These are phyloP conservation scores for Vanrija sp. DNA, from an alignment of 1,284 basidiomycete species.

Conservation along the genomic window DNA sequence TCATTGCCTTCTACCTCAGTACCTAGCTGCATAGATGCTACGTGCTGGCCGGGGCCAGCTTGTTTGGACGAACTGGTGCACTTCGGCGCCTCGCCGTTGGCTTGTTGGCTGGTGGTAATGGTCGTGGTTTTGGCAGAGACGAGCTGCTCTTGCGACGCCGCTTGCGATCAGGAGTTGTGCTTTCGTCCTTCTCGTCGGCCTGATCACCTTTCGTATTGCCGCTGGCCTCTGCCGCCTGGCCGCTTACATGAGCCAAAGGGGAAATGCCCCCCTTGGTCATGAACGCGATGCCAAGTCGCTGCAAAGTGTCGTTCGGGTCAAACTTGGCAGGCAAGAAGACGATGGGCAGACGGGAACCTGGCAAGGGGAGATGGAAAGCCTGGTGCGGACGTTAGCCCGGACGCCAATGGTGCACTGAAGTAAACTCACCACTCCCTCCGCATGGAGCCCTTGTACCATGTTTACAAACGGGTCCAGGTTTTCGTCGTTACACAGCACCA, in stretches of 20 bases:
- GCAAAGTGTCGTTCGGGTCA: conserved; percentile 37
- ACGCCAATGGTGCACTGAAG: not conserved
- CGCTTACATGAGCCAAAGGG: conserved; percentile 2
- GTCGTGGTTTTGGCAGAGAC: not conserved
- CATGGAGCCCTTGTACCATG: conserved; percentile 44
- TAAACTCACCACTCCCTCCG: conserved; percentile 43
- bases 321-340: conserved; percentile 47
- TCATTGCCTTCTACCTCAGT: too few species aligned
- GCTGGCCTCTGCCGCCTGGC: too few species aligned
- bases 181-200: not conserved
- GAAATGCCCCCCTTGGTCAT: conserved; percentile 41
- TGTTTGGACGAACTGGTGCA: too few species aligned
- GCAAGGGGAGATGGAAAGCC: conserved; percentile 41
- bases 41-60: too few species aligned
- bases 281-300: conserved; percentile 42
- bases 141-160: conserved; percentile 9
- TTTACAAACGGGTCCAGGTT: conserved; percentile 28
- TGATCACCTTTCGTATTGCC: not conserved
- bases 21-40: too few species aligned
- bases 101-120: too few species aligned
- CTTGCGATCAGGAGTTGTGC: not conserved
- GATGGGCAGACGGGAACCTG: conserved; percentile 28
- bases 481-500: conserved; percentile 45
- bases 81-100: too few species aligned
- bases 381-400: conserved; percentile 1